Percentiles rank a stretch among this genome's conserved stretches.
Evolutionary conservation across 2,329 filamentous ascomycete genomes (phyloP).

Genomic region (Curvularia sp.): DNA sequence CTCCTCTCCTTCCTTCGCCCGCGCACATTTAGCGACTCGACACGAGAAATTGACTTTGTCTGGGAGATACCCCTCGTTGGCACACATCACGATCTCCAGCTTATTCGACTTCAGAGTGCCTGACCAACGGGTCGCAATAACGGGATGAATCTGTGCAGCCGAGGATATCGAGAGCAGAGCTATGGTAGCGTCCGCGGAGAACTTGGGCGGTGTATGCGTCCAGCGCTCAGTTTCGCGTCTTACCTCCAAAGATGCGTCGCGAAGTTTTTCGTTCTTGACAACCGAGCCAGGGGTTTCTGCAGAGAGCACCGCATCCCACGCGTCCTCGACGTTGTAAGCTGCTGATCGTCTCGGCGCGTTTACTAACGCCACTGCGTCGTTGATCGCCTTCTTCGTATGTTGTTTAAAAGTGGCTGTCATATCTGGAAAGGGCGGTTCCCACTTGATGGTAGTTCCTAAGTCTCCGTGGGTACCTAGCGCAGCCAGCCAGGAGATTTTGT

Average conservation of each 20-base stretch:
- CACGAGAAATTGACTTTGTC: slow-evolving; percentile 73
- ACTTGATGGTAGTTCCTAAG: slow-evolving; percentile 69
- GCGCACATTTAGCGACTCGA: slow-evolving; percentile 64
- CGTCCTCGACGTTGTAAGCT: slow-evolving; percentile 64
- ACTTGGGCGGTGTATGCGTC: slow-evolving; percentile 68
- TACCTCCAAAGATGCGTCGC: slow-evolving; percentile 64
- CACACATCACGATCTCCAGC: slow-evolving; percentile 69
- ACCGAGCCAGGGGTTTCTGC: slow-evolving; percentile 62
- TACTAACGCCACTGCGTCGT: slow-evolving; percentile 67
- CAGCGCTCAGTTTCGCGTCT: slow-evolving; percentile 67
- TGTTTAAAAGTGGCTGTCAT: slow-evolving; percentile 67
- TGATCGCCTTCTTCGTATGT: slow-evolving; percentile 67
- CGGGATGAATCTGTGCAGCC: slow-evolving; percentile 68
- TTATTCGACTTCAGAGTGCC: slow-evolving; percentile 64
- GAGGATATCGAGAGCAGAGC: slow-evolving; percentile 69
- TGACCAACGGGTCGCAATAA: slow-evolving; percentile 72
- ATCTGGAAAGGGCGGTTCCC: slow-evolving; percentile 70
- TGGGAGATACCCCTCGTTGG: slow-evolving; percentile 70
- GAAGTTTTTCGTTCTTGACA: slow-evolving; percentile 57
- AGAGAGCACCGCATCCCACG: slow-evolving; percentile 65
- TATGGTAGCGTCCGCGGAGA: slow-evolving; percentile 67
- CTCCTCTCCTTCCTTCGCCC: slow-evolving; percentile 55
- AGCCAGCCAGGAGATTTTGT: slow-evolving; percentile 66
- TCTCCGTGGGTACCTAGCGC: slow-evolving; percentile 72
- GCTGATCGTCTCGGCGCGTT: slow-evolving; percentile 71